Evolutionary conservation across 768 basidiomycete genomes (phyloP), one percentile per base, ranked within the genome.

Genomic region (Boletus eberwhitei): DNA sequence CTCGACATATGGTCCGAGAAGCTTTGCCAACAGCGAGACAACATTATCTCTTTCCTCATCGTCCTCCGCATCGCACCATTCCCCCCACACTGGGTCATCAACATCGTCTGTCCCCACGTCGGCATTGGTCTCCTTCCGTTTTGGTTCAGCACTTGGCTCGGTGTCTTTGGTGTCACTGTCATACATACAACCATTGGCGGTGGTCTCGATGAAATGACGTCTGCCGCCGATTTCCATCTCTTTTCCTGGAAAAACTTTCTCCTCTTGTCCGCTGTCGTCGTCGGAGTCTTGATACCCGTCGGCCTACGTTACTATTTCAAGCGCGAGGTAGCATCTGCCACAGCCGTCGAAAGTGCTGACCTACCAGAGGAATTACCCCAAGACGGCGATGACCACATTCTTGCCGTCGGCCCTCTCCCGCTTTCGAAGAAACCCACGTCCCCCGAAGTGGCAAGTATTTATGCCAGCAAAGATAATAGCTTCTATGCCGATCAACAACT

Each of bases 1-100:
- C 80, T 98, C 37, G 92, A 94, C 67, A 82, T 77, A 42, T 96
- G 92, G 91, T 80, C 84, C 3, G 77, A 75, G 22, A 92, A 87
- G 74, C 88, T 98, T 42, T 77, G 78, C 57, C 79, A 81, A 4
- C 90, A 93, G 71, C 87, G 83, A 57, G 85, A 86, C 61, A 93
- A 94, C 73, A 77, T 97, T 64, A 80, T 97, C 41, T 90, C 90
- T 13, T 98, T 95, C 72, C 83, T 98, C 61, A 89, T 98, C 69
- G 84, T 98, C n/a, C 76, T 98, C 41, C 86, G 94, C 53, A 95
- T 98, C 55, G 90, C 93, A 1, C 95, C 95, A 1, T 79, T 97
- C 19, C 95, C 95, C 31, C 95, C 95, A 6, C 95, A 97, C 64
- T 98, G 96, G 96, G 88, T 97, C 56, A 85, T 96, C 59, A 98